Conservation (phyloP, 371 early-diverging fungal species). For the Mortierella sp. region DNA sequence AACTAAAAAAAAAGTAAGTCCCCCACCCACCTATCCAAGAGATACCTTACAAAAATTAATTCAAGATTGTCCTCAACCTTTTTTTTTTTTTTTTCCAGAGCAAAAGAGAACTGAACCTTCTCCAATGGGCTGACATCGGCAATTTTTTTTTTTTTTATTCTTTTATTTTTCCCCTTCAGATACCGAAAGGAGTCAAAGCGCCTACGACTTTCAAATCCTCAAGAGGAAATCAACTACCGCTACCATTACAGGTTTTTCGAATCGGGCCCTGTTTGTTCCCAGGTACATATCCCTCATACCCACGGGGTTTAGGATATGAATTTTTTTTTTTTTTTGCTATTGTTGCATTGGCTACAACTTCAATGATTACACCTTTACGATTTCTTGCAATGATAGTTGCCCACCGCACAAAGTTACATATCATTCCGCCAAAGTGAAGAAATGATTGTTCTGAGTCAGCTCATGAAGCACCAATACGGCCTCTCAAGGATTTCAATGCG, state of each 20-base stretch:
- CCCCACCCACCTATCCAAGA: too few relatives aligned
- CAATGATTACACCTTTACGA: neutral
- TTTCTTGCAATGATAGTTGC: neutral
- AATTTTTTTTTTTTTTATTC: too few relatives aligned
- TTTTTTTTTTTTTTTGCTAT: neutral
- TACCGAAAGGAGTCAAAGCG: too few relatives aligned
- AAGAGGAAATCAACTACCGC: conserved; percentile 15
- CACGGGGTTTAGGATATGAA: too few relatives aligned
- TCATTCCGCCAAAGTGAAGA: conserved; percentile 37
- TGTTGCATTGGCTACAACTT: neutral
- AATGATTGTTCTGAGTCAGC: conserved; percentile 34
- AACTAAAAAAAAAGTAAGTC: conserved; percentile 31
- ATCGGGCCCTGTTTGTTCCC: conserved; percentile 3
- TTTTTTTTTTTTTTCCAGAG: too few relatives aligned
- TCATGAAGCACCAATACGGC: conserved; percentile 14
- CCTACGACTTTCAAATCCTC: neutral
- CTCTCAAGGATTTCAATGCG: conserved; percentile 39
- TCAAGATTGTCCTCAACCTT: neutral
- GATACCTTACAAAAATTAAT: neutral
- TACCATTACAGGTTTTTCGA: conserved; percentile 10
- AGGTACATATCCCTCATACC: conserved; percentile 1
- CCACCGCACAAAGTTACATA: conserved; percentile 13
- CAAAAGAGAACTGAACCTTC: too few relatives aligned
- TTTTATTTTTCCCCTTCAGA: too few relatives aligned
- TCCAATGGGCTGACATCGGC: too few relatives aligned